Conservation (phyloP, 2,329 filamentous ascomycete genomes). For the Aspergillus caelatus region DNA sequence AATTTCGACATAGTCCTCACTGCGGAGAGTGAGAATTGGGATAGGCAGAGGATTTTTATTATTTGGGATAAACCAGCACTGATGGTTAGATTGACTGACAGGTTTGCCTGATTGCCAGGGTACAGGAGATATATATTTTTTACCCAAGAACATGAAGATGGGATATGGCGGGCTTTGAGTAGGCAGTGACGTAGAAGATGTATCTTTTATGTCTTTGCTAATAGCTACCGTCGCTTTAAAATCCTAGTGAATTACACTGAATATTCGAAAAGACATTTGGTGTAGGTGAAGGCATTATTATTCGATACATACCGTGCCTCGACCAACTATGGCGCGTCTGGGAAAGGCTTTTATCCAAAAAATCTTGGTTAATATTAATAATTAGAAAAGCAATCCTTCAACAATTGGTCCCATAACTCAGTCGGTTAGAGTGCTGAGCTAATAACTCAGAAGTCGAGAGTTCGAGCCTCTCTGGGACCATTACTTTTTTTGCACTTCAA, state of each 20-base stretch:
- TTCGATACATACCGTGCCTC: no score
- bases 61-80: slow-evolving; percentile 33
- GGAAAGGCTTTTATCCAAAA: no score
- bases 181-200: no score
- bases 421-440: slow-evolving; percentile 6
- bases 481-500: not conserved
- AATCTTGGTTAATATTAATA: not conserved
- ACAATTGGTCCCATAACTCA: slow-evolving; percentile 2
- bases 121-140: no score
- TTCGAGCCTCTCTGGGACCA: slow-evolving; percentile 6
- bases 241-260: not conserved
- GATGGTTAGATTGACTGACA: slow-evolving; percentile 1
- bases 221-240: not conserved
- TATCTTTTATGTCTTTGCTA: not conserved
- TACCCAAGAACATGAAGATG: no score
- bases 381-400: not conserved
- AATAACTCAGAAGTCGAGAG: slow-evolving; percentile 7
- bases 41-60: slow-evolving; percentile 25
- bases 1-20: slow-evolving; percentile 27
- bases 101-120: not conserved
- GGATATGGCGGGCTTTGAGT: no score
- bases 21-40: slow-evolving; percentile 23
- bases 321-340: no score
- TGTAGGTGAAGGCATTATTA: not conserved
- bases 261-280: not conserved